A percentile compares a stretch with the other conserved stretches of the same genome.
Conservation (phyloP, 2,329 filamentous ascomycete species). For the Thermomyces lanuginosus region DNA sequence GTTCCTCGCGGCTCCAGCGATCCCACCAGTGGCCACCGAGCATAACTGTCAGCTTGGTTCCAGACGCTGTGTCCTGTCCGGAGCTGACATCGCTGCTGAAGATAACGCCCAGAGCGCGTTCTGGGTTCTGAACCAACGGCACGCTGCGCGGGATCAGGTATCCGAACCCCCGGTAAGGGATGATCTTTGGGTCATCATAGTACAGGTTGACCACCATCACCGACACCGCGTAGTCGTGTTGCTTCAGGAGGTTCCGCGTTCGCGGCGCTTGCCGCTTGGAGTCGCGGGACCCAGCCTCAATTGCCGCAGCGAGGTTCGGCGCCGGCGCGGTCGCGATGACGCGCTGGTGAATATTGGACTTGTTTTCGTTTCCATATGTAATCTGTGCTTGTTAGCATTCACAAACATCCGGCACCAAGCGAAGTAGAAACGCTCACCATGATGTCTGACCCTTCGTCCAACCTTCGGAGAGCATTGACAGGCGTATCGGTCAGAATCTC, state of each 20-base stretch:
- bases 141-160: slow-evolving; percentile 74
- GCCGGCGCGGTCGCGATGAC: slow-evolving; percentile 20
- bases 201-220: slow-evolving; percentile 90
- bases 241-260: slow-evolving; percentile 12
- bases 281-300: slow-evolving; percentile 7
- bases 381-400: neutral
- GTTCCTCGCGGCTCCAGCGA: slow-evolving; percentile 34
- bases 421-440: slow-evolving; percentile 13
- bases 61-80: slow-evolving; percentile 40
- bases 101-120: slow-evolving; percentile 74
- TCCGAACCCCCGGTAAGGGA: slow-evolving; percentile 61
- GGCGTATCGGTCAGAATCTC: slow-evolving; percentile 36
- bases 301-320: slow-evolving; percentile 12
- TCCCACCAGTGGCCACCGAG: slow-evolving; percentile 89
- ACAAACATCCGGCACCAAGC: too few relatives aligned
- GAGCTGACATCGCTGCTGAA: slow-evolving; percentile 61
- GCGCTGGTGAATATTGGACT: slow-evolving; percentile 12
- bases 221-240: slow-evolving; percentile 48
- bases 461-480: slow-evolving; percentile 32
- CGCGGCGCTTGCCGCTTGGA: slow-evolving; percentile 6
- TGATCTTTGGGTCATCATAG: slow-evolving; percentile 49
- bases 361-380: slow-evolving; percentile 2
- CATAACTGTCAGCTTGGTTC: slow-evolving; percentile 87
- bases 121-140: slow-evolving; percentile 56
- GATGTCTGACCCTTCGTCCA: slow-evolving; percentile 9